Evolutionary conservation across 192 early-diverging fungal genomes (phyloP).

Genomic region (Chytriomyces sp.): DNA sequence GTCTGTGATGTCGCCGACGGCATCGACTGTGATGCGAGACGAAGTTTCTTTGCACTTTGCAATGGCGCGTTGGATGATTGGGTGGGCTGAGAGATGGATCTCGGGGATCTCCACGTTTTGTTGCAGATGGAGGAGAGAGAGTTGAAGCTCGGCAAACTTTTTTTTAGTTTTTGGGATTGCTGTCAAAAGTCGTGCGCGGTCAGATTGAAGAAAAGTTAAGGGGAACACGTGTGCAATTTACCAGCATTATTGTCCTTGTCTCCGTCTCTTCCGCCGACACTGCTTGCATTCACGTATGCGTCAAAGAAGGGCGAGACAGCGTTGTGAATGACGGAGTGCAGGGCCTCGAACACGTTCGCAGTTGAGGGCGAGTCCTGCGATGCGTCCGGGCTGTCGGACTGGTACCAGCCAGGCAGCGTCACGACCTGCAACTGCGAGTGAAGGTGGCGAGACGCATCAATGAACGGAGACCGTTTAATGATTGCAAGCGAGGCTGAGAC

Average conservation of each 20-base stretch:
- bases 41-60: conserved; percentile 66
- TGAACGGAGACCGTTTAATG: conserved; percentile 46
- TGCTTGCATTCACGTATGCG: conserved; percentile 80
- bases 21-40: conserved; percentile 74
- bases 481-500: conserved; percentile 40
- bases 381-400: not conserved
- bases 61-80: conserved; percentile 64
- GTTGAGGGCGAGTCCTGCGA: not conserved
- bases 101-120: conserved; percentile 99
- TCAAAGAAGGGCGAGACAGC: conserved; percentile 97
- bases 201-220: not conserved
- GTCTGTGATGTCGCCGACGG: conserved; percentile 67
- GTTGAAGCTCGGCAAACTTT: conserved; percentile 97
- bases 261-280: not conserved
- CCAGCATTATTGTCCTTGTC: conserved; percentile 80
- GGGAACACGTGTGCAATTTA: conserved; percentile 19
- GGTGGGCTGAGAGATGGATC: conserved; percentile 83
- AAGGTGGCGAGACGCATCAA: conserved; percentile 76
- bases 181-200: conserved; percentile 38
- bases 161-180: conserved; percentile 95
- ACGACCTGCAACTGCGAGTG: conserved; percentile 87
- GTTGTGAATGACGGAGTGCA: conserved; percentile 91
- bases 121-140: conserved; percentile 92
- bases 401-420: conserved; percentile 80
- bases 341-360: conserved; percentile 80